Conservation (phyloP, 1,139 yeast genomes). For the Lodderomyces oxycetoniae region DNA sequence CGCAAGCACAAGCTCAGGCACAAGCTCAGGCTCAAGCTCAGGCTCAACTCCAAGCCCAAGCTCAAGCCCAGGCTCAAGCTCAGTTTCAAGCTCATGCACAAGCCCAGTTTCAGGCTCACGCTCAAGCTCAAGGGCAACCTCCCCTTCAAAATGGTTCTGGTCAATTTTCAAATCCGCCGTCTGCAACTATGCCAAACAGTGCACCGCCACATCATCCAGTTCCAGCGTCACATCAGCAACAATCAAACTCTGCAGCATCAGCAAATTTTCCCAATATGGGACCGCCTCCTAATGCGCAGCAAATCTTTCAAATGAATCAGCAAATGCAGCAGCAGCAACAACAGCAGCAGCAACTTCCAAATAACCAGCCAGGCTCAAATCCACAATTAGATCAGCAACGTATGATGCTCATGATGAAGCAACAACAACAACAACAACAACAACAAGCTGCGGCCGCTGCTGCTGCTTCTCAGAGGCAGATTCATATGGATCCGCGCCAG, state of each 20-base stretch:
- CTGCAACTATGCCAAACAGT: too few relatives aligned
- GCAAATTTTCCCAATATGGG: constrained; percentile 16
- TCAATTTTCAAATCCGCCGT: too few relatives aligned
- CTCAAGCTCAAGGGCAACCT: constrained; percentile 11
- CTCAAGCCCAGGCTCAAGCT: constrained; percentile 11
- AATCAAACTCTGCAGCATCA: constrained; percentile 22
- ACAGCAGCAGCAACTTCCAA: constrained; percentile 6
- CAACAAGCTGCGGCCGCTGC: constrained; percentile 9
- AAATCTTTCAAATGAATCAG: constrained; percentile 15
- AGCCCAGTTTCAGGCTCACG: constrained; percentile 15
- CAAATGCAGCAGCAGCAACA: constrained; percentile 13
- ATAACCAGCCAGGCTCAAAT: constrained; percentile 4
- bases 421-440: constrained; percentile 1
- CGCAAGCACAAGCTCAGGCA: constrained; percentile 8
- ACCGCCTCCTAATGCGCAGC: constrained; percentile 27
- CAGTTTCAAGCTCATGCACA: constrained; percentile 17
- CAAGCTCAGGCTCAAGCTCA: constrained; percentile 5
- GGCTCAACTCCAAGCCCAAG: constrained; percentile 6
- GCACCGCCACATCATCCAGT: constrained; percentile 12
- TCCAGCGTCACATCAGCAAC: constrained; percentile 10
- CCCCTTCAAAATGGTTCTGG: too few relatives aligned
- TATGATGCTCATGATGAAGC: constrained; percentile 9
- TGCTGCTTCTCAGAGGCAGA: constrained; percentile 10
- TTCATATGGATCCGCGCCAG: constrained; percentile 8
- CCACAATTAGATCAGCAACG: constrained; percentile 11